Conservation (phyloP, 192 early-diverging fungal genomes). For the Paraglomus brasilianum region DNA sequence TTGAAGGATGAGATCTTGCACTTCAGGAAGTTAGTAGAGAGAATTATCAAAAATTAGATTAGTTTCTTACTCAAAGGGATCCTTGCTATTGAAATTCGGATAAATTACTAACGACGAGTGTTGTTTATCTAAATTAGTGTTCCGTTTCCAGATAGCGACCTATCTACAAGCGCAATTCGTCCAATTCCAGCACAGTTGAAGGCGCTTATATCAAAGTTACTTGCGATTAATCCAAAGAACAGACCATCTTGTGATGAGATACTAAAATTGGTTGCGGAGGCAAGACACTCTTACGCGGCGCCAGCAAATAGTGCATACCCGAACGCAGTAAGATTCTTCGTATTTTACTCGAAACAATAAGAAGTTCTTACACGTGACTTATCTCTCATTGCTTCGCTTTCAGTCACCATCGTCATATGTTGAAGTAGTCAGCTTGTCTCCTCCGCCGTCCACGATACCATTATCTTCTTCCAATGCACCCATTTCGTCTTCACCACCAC, state of each 20-base stretch:
- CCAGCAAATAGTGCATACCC: not conserved
- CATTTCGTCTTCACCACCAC: not conserved
- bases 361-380: no score
- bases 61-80: not conserved
- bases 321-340: not conserved
- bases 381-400: not conserved
- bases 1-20: conserved; percentile 76
- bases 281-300: not conserved
- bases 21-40: conserved; percentile 49
- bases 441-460: no score
- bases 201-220: conserved; percentile 52
- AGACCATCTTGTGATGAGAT: conserved; percentile 66
- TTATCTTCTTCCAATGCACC: not conserved
- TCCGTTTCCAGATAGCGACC: conserved; percentile 25
- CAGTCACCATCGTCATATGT: not conserved
- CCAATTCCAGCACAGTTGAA: conserved; percentile 60
- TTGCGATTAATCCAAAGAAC: conserved; percentile 53
- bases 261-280: conserved; percentile 35
- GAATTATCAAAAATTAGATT: not conserved
- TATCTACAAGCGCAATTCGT: conserved; percentile 23
- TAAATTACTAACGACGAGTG: not conserved
- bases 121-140: not conserved
- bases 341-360: conserved; percentile 1
- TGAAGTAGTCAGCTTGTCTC: not conserved
- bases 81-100: not conserved